Conservation (phyloP, 148 eudicot genomes). For the Silene latifolia region DNA sequence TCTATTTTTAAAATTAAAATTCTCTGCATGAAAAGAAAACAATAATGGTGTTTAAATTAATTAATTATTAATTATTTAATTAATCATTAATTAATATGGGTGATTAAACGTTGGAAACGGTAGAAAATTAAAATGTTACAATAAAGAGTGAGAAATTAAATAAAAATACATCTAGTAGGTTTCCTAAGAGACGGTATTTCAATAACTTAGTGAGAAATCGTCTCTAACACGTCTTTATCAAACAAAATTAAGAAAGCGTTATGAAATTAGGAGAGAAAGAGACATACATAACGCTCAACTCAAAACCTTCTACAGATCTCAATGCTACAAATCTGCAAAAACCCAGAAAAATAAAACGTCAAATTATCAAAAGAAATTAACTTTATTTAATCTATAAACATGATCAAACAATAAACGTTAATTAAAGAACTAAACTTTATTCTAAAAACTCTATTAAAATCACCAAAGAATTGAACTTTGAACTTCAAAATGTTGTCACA, state of each 20-base stretch:
- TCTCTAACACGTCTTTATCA: too few relatives aligned
- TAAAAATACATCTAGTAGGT: not conserved
- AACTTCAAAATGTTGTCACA: not conserved
- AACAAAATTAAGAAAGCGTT: not conserved
- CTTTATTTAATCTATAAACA: not conserved
- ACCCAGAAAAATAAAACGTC: conserved; percentile 11
- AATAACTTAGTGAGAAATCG: too few relatives aligned
- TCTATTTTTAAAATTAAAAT: not conserved
- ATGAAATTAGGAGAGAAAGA: conserved; percentile 8
- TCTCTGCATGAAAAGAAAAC: not conserved
- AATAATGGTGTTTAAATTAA: not conserved
- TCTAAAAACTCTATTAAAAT: not conserved
- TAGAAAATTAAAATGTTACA: too few relatives aligned
- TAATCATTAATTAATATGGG: not conserved
- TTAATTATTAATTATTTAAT: not conserved
- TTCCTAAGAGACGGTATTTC: too few relatives aligned
- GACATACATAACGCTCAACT: not conserved
- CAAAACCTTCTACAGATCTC: conserved; percentile 32
- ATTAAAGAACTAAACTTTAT: not conserved
- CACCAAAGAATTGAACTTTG: not conserved
- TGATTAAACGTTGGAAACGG: not conserved
- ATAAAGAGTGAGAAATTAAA: not conserved
- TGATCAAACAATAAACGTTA: not conserved
- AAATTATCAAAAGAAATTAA: conserved; percentile 1
- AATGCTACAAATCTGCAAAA: conserved; percentile 36